Conservation (phyloP, 345 rosid genomes). For the Lenwebbia sp. region DNA sequence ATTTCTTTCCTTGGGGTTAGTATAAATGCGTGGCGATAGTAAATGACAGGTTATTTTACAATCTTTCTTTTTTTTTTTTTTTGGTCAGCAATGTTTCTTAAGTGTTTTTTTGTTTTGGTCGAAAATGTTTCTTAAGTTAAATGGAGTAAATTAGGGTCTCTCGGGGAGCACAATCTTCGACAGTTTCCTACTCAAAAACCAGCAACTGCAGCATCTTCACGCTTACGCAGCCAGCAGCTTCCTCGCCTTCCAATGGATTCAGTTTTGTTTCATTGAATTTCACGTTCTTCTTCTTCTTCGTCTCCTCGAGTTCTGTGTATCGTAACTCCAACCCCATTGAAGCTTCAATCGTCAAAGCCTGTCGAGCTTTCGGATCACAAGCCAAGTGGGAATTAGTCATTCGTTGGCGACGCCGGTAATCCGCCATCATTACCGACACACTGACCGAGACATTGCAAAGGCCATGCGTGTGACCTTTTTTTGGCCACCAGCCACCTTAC, state of each 20-base stretch:
- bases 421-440: background rate
- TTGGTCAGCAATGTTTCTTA: background rate
- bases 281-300: background rate
- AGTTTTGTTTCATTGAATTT: background rate
- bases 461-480: background rate
- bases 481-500: background rate
- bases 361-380: background rate
- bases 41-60: background rate
- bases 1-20: background rate
- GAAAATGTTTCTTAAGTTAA: background rate
- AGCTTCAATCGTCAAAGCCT: background rate
- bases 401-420: background rate
- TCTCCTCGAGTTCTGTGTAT: background rate
- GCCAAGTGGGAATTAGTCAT: background rate
- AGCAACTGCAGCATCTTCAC: background rate
- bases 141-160: background rate
- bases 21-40: background rate
- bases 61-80: background rate
- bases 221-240: background rate
- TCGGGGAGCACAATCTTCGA: background rate
- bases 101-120: no score
- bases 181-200: background rate
- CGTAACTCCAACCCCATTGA: background rate
- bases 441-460: background rate
- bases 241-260: background rate